These are phyloP conservation scores for Phytophthora pinifolia DNA, from an alignment of 352 stramenopile genomes.

Conservation along the genomic window DNA sequence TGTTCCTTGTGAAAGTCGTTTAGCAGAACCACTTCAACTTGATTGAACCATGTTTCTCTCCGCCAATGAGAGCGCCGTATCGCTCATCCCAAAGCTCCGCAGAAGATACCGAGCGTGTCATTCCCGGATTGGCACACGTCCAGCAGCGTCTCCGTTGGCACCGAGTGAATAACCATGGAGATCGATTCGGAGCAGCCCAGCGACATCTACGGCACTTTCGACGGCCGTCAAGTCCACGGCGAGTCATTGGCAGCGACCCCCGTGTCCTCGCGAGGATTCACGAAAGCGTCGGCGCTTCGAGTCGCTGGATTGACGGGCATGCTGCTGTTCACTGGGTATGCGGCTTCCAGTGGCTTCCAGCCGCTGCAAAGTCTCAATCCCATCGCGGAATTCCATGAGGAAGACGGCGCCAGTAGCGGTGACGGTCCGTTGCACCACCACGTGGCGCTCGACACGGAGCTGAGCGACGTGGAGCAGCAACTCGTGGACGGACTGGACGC, in stretches of 20 bases:
- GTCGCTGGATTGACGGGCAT: constrained; percentile 28
- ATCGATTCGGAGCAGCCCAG: constrained; percentile 20
- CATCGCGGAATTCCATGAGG: constrained; percentile 5
- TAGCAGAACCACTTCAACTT: no score
- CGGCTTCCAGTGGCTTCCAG: not conserved
- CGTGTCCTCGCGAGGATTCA: not conserved
- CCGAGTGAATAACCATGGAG: constrained; percentile 13
- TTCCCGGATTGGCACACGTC: not conserved
- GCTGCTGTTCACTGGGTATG: constrained; percentile 30
- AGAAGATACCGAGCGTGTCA: no score
- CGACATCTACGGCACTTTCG: constrained; percentile 57
- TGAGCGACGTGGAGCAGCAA: constrained; percentile 24
- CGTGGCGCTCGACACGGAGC: constrained; percentile 21
- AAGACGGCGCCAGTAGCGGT: not conserved
- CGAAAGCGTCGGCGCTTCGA: constrained; percentile 21
- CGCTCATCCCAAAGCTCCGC: no score
- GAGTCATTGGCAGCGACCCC: not conserved
- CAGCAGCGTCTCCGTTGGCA: constrained; percentile 1
- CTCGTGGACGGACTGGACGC: constrained; percentile 37
- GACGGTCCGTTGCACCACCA: constrained; percentile 12
- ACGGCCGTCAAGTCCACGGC: constrained; percentile 14
- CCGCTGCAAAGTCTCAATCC: constrained; percentile 3
- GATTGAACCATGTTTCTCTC: no score
- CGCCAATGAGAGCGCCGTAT: no score
- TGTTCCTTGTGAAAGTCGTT: no score